Evolutionary conservation across 768 basidiomycete species (phyloP).

Genomic region (Podaxis mareebaensis): DNA sequence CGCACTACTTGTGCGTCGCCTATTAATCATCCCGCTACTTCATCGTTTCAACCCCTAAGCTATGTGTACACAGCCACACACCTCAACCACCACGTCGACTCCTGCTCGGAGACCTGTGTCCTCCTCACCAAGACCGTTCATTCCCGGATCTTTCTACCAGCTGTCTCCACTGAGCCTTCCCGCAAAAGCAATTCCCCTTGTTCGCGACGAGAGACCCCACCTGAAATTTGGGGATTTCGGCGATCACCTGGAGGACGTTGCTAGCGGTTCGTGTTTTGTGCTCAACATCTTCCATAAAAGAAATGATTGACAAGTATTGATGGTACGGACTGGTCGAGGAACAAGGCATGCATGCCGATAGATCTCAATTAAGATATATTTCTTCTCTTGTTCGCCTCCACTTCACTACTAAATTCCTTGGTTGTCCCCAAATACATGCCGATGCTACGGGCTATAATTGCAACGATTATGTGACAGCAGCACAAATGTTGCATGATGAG

Average conservation of each 20-base stretch:
- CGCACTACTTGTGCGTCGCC: slow-evolving; percentile 55
- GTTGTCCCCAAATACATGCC: too few species aligned
- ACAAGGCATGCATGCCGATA: slow-evolving; percentile 34
- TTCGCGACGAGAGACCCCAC: slow-evolving; percentile 52
- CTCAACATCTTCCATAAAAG: slow-evolving; percentile 7
- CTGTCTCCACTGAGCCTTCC: slow-evolving; percentile 49
- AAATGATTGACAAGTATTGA: not conserved
- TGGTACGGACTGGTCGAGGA: slow-evolving; percentile 44
- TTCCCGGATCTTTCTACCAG: slow-evolving; percentile 44
- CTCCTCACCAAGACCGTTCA: slow-evolving; percentile 39
- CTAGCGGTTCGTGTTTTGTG: slow-evolving; percentile 38
- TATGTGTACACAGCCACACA: slow-evolving; percentile 46
- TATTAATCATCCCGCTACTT: not conserved
- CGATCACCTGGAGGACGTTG: slow-evolving; percentile 77
- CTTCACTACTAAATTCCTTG: too few species aligned
- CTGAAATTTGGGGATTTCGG: slow-evolving; percentile 76
- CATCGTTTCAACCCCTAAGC: not conserved
- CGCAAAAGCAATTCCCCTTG: slow-evolving; percentile 45
- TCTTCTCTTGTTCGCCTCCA: not conserved
- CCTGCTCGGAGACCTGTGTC: slow-evolving; percentile 48
- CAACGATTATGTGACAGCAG: not conserved
- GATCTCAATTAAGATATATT: slow-evolving; percentile 13
- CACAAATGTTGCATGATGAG: not conserved
- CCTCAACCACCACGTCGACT: slow-evolving; percentile 36
- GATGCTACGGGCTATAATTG: not conserved